Conservation (phyloP, 805 yeast genomes). For the Saccharomycopsis amapae region DNA sequence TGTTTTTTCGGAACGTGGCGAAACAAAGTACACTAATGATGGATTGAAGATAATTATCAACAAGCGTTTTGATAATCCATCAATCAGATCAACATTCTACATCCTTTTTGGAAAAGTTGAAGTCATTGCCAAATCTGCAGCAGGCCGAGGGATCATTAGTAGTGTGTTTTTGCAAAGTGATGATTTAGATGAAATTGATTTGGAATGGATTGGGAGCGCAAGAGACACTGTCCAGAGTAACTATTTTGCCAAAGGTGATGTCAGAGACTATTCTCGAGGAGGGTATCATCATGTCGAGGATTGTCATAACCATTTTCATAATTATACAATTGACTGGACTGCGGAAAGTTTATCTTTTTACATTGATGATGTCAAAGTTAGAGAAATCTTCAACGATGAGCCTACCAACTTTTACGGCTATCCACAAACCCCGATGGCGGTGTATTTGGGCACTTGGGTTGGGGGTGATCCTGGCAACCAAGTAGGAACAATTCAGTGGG, state of each 20-base stretch:
- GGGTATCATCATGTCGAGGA: slow-evolving; percentile 39
- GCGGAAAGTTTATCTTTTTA: slow-evolving; percentile 45
- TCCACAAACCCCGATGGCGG: slow-evolving; percentile 65
- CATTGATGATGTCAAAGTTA: slow-evolving; percentile 49
- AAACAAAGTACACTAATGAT: slow-evolving; percentile 31
- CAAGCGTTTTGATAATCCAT: slow-evolving; percentile 52
- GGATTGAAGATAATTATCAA: slow-evolving; percentile 47
- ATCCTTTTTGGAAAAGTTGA: slow-evolving; percentile 69
- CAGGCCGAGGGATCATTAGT: slow-evolving; percentile 58
- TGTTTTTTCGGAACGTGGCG: slow-evolving; percentile 14
- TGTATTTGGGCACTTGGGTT: slow-evolving; percentile 40
- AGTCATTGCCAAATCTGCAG: slow-evolving; percentile 49
- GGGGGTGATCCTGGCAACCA: slow-evolving; percentile 43
- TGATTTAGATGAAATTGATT: slow-evolving; percentile 65
- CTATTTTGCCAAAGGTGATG: slow-evolving; percentile 58
- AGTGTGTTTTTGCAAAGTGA: slow-evolving; percentile 58
- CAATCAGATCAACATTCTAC: slow-evolving; percentile 54
- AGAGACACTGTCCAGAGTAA: slow-evolving; percentile 42
- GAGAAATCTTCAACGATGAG: slow-evolving; percentile 40
- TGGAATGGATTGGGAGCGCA: slow-evolving; percentile 67
- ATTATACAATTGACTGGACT: slow-evolving; percentile 65
- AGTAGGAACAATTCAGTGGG: slow-evolving; percentile 64
- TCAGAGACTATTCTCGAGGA: slow-evolving; percentile 58
- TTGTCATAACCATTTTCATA: slow-evolving; percentile 43
- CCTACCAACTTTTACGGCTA: slow-evolving; percentile 37